Evolutionary conservation across 2,329 filamentous ascomycete species (phyloP), one percentile per base, ranked within the genome.

Genomic region (Bipolaris sorokiniana): DNA sequence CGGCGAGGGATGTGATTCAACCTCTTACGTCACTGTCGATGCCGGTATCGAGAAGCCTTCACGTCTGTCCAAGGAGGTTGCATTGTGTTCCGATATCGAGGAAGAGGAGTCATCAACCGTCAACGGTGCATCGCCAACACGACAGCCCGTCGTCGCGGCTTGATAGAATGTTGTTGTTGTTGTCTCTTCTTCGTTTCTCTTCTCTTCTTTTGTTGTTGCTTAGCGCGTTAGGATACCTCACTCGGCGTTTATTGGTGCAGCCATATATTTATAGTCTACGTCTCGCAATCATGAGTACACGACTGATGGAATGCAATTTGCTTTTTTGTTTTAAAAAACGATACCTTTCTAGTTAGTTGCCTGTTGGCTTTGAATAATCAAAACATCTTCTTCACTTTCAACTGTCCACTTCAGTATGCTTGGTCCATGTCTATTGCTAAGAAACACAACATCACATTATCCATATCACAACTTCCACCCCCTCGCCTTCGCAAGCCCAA

Each of bases 381-480:
- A 42, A 26, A 23, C 40, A 15, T 42, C 40, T 42, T 42, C 38
- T 42, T 26, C 20, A 42, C 13, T 26, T 26, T 22, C 4, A 20
- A 23, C 4, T 1, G 4, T 41, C 20, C 5, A 37, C 1, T 5
- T 7, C 23, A 3, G 15, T 15, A 4, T 26, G 20, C 40, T 20
- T 22, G 13, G 13, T 31, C 13, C 28, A 11, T 3, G 10, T 31
- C 10, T 5, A 31, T 31, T 11, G 28, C 28, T 11, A 31, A 31
- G 28, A 31, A 31, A 11, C 28, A 11, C 2, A 13, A 31, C 28
- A 4, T 9, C 28, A 31, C 13, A 13, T 16, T 4, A 28, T 28
- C 26, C 13, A 48, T 15, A 16, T 41, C 23, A 44, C 58, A 80
- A 58, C 63, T 79, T 80, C 79, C 79, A 81, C 0, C 79, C 79